Evolutionary conservation across 2,329 filamentous ascomycete genomes (phyloP), one percentile per base, ranked within the genome.

Genomic region (Penicillium olsonii): DNA sequence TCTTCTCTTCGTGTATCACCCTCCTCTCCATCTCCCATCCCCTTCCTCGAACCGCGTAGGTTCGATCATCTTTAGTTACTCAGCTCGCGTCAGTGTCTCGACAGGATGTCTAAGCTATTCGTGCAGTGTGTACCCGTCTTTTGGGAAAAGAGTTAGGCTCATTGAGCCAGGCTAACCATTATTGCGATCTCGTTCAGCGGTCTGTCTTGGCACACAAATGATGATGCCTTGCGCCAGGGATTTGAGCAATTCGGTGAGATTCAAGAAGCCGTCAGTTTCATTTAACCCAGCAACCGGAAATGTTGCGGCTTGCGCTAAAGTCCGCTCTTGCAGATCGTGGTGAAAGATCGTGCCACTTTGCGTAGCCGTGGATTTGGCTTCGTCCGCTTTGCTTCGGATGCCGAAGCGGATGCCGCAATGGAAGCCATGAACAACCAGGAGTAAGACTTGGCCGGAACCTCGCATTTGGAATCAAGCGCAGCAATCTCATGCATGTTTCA

Each of bases 181-280:
- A 39, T 14, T 34, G 24, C 39, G 18, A 37, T 44, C 17, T 22
- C 17, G 14, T 29, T 48, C 45, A 96, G 92, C 69, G 94, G 94
- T 82, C 90, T 99, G 63, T 90, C 94, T 67, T 99, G 94, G 94
- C 92, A 96, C 78, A 99, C 94, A 58, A 91, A 95, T 74, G 92
- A 97, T 75, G 76, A 77, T 37, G 91, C 89, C 61, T 80, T 99
- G 60, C 87, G 89, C 68, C 78, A 87, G 69, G 96, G 96, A 75
- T 99, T 99, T 72, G 87, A 92, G 72, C 87, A 94, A 73, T 96
- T 90, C 68, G 92, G 92, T 53, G 78, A 80, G 35, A 88, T 99
- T 61, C 91, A 96, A 72, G 92, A 99, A 84, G 94, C 94, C 65
- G 94, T 97, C 83, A 75, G 90, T 87, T 17, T 22, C 43, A 42